phyloP scores from a whole-genome alignment of 495 filamentous ascomycete genomes.

The Parachaetomium inaequale region DNA sequence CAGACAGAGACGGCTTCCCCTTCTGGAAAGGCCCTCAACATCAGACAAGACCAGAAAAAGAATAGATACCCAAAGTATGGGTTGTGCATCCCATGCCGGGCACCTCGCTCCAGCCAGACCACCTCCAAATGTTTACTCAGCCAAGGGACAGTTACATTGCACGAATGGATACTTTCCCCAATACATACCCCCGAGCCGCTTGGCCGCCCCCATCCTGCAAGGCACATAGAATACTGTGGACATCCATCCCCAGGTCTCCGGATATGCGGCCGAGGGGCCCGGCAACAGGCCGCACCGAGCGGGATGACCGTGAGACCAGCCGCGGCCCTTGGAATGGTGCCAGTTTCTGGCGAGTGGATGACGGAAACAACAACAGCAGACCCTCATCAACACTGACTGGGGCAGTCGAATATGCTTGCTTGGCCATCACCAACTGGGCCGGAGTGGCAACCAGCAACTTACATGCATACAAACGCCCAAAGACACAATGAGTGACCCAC shows the following conservation, averaged over 20 bases:
- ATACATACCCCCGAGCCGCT: neutral
- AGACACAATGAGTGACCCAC: no score
- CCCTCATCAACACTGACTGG: neutral
- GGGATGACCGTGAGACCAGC: neutral
- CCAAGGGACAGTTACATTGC: neutral
- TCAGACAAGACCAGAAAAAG: neutral
- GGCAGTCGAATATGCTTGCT: no score
- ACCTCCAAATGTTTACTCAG: neutral
- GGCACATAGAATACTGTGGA: no score
- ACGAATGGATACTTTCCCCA: neutral
- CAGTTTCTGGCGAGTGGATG: neutral
- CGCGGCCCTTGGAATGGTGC: neutral
- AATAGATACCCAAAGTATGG: neutral
- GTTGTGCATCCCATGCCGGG: neutral
- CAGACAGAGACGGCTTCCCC: neutral
- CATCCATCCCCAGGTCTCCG: neutral
- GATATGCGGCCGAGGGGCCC: neutral
- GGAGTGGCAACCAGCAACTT: no score
- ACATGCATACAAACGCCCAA: no score
- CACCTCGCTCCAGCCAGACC: no score
- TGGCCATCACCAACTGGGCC: no score
- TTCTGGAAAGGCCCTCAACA: neutral
- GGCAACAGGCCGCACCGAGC: neutral
- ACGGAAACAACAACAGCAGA: neutral
- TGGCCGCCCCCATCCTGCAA: neutral